phyloP scores from a whole-genome alignment of 345 rosid species.

The Eucalyptus regnans region DNA sequence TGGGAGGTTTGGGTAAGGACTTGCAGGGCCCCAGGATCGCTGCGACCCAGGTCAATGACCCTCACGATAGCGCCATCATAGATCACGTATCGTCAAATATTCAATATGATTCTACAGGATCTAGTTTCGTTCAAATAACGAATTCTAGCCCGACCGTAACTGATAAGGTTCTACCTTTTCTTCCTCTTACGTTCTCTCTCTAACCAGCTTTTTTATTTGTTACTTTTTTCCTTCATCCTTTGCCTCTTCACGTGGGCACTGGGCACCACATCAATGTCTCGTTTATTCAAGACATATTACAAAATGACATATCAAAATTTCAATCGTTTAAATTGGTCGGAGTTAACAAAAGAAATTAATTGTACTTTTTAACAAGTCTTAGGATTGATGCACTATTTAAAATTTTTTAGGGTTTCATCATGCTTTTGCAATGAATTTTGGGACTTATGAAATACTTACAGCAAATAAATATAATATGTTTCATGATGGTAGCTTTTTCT shows the following conservation, averaged over 20 bases:
- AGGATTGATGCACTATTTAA: neutral
- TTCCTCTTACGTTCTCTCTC: neutral
- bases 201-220: neutral
- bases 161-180: neutral
- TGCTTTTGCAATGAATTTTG: neutral
- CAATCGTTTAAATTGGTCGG: rapidly evolving
- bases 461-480: neutral
- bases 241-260: neutral
- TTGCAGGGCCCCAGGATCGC: neutral
- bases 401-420: neutral
- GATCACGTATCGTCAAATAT: neutral
- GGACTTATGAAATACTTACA: neutral
- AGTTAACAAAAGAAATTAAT: neutral
- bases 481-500: neutral
- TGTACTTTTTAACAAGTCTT: neutral
- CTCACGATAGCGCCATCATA: neutral
- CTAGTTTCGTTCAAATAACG: too few relatives aligned
- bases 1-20: neutral
- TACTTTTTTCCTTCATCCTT: neutral
- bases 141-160: neutral
- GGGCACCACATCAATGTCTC: neutral
- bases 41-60: neutral
- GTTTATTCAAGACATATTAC: neutral
- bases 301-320: neutral
- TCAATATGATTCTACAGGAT: too few relatives aligned